These are phyloP conservation scores for Tetrahymena elliotti DNA, from an alignment of 73 alveolate species.

Conservation along the genomic window DNA sequence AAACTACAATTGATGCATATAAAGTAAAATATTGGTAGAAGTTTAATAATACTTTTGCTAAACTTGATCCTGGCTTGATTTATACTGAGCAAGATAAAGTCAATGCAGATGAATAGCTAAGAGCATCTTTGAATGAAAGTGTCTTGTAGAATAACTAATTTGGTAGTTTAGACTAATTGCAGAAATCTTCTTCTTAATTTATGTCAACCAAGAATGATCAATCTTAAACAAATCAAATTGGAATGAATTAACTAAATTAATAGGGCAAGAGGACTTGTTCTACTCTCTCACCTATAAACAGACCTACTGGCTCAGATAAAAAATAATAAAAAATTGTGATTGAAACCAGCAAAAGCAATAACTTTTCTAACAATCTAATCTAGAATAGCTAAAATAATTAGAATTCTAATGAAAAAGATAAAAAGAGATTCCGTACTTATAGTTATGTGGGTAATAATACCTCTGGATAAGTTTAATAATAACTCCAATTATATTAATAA, in stretches of 20 bases:
- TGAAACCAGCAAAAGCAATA: background rate
- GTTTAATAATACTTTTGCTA: background rate
- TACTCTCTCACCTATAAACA: background rate
- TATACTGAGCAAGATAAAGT: background rate
- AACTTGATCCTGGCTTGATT: background rate
- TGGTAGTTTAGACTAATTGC: background rate
- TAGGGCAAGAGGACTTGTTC: background rate
- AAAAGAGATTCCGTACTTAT: background rate
- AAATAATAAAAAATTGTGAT: background rate
- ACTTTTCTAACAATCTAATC: background rate
- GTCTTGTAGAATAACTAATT: background rate
- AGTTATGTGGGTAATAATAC: background rate
- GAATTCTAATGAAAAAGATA: background rate
- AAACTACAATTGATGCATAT: background rate
- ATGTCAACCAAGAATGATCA: background rate
- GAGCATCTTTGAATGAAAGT: background rate
- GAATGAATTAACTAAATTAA: background rate
- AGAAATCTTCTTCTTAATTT: background rate
- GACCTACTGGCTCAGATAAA: background rate
- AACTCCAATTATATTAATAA: background rate
- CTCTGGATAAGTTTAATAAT: background rate
- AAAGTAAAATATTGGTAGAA: background rate
- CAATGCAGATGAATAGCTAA: background rate
- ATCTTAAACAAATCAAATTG: background rate
- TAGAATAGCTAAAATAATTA: background rate